Evolutionary conservation across 768 basidiomycete species (phyloP).

Genomic region (Termitomyces sp.): DNA sequence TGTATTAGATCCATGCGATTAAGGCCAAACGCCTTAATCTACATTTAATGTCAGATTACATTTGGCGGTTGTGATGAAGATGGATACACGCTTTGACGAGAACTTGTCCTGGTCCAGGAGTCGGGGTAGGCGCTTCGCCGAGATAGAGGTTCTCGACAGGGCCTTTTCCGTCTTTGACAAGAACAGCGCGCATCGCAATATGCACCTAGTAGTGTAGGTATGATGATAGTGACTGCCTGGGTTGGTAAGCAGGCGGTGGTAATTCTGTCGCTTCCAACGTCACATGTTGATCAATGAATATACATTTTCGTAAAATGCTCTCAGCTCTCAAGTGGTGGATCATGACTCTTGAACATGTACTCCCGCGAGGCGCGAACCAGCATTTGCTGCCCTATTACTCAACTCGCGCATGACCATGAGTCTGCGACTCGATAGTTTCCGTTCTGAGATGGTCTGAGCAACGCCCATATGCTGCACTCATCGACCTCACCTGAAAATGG

Average conservation of each 20-base stretch:
- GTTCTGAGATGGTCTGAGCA: too few relatives aligned
- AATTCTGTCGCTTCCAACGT: background rate
- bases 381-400: too few relatives aligned
- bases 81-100: constrained; percentile 63
- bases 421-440: too few relatives aligned
- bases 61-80: background rate
- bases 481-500: too few relatives aligned
- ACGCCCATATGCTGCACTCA: too few relatives aligned
- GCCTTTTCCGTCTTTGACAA: constrained; percentile 73
- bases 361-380: too few relatives aligned
- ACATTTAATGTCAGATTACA: background rate
- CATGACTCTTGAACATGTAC: too few relatives aligned
- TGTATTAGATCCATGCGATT: constrained; percentile 84
- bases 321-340: background rate
- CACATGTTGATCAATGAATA: background rate
- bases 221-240: background rate
- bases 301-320: background rate
- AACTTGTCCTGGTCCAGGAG: constrained; percentile 52
- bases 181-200: constrained; percentile 64
- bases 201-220: background rate
- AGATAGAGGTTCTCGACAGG: constrained; percentile 74
- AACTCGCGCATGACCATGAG: too few relatives aligned
- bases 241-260: background rate
- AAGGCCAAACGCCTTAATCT: constrained; percentile 83
- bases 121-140: constrained; percentile 64